A percentile compares a stretch with the other conserved stretches of the same genome.
phyloP scores from a whole-genome alignment of 2,329 filamentous ascomycete genomes.

The Fusarium transvaalense region DNA sequence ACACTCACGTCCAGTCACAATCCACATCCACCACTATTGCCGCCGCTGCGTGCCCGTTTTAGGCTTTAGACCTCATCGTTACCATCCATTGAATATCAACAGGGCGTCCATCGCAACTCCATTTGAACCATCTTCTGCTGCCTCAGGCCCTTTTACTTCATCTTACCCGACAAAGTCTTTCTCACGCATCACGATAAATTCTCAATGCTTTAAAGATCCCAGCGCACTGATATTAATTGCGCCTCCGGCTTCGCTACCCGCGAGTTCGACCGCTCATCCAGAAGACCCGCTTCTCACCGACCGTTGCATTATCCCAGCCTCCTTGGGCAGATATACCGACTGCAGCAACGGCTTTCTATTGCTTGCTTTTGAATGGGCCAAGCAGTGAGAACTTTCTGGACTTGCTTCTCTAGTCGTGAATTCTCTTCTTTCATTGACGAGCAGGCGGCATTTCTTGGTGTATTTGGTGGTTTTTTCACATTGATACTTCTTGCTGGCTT shows the following conservation, averaged over 20 bases:
- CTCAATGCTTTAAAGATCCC: conserved; percentile 18
- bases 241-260: conserved; percentile 38
- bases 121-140: conserved; percentile 34
- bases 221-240: conserved; percentile 29
- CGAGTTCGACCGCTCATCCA: conserved; percentile 42
- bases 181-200: conserved; percentile 20
- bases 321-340: conserved; percentile 39
- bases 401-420: conserved; percentile 31
- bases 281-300: conserved; percentile 47
- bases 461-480: conserved; percentile 37
- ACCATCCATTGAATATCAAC: conserved; percentile 47
- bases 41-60: conserved; percentile 41
- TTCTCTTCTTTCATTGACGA: conserved; percentile 33
- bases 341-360: conserved; percentile 28
- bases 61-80: conserved; percentile 35
- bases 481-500: conserved; percentile 33
- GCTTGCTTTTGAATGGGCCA: conserved; percentile 33
- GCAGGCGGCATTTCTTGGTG: conserved; percentile 29
- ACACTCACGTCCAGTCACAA: conserved; percentile 39
- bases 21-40: conserved; percentile 40
- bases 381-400: conserved; percentile 26
- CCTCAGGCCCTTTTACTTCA: conserved; percentile 38
- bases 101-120: conserved; percentile 43
- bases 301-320: conserved; percentile 46
- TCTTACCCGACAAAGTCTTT: conserved; percentile 14